Percentiles rank a stretch among this genome's conserved stretches.
Evolutionary conservation across 192 early-diverging fungal species (phyloP).

Genomic region (Backusella westeae): DNA sequence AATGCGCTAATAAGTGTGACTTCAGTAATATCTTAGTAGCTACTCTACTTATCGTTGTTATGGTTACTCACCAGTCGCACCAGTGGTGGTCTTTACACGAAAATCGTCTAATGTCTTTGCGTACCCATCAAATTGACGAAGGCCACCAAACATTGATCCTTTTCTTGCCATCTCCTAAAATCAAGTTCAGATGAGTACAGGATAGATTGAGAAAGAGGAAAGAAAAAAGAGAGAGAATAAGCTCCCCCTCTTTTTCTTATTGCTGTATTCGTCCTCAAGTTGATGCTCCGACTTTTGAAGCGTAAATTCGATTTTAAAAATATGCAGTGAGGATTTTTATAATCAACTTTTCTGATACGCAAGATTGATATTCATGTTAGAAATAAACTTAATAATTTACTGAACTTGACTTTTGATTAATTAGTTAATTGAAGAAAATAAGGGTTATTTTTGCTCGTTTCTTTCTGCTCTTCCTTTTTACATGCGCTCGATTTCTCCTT

Average conservation of each 20-base stretch:
- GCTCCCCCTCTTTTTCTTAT: neutral
- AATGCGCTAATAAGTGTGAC: conserved; percentile 78
- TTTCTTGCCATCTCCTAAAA: conserved; percentile 39
- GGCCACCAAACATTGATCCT: conserved; percentile 44
- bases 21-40: conserved; percentile 15
- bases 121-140: conserved; percentile 81
- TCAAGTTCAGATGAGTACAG: neutral
- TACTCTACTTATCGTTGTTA: neutral
- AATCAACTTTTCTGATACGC: no score
- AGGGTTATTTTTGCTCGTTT: no score
- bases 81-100: conserved; percentile 76
- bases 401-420: no score
- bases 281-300: neutral
- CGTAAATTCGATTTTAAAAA: neutral
- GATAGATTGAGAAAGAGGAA: neutral
- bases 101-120: conserved; percentile 98
- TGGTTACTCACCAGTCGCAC: conserved; percentile 54
- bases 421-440: no score
- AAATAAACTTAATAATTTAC: no score
- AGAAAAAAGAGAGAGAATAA: neutral
- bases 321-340: neutral
- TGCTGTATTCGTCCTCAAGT: neutral
- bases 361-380: no score
- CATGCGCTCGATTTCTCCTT: no score
- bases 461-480: no score